Evolutionary conservation across 2,329 filamentous ascomycete genomes (phyloP), one percentile per base, ranked within the genome.

Genomic region (Raffaelea arxii): DNA sequence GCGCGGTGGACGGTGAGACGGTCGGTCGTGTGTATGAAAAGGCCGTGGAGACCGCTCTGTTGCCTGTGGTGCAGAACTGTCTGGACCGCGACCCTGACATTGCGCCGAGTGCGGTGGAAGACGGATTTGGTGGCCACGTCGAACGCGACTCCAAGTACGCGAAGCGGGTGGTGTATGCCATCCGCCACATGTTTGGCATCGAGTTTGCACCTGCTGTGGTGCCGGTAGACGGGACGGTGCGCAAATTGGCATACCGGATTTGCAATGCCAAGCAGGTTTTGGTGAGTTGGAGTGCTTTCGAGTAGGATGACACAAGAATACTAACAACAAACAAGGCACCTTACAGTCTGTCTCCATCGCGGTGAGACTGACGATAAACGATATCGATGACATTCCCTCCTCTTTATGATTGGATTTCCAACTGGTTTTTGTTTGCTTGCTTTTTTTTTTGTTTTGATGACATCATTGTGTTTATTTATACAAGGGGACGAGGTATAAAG

Each of bases 181-280:
- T 98, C 24, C 84, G 86, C 53, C 86, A 94, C 62, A 96, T 96
- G 89, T 94, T 98, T 62, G 92, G 90, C 44, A 86, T 98, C 50
- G 92, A 98, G 62, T 90, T 98, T 60, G 87, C 92, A 2, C 84
- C 90, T 0, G 87, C 88, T 39, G 91, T 97, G 1, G 92, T 98
- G 25, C 80, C 86, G 44, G 89, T 90, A 0, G 92, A 98, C 66
- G 88, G 92, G 6, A 94, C 83, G 55, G 86, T 97, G 49, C 80
- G 77, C 59, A 95, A 94, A 60, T 69, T 98, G 52, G 89, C 90
- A 6, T 96, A 91, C 90, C 78, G 92, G 58, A 86, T 98, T 53
- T 92, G 85, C 63, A 94, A 94, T 62, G 92, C 92, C 30, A 96
- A 96, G 71, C 87, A 90, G 66, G 92, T 95, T 53, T 65, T 97